Percentiles rank a stretch among this genome's conserved stretches.
phyloP scores from a whole-genome alignment of 345 rosid species.

The Clausena lansium region DNA sequence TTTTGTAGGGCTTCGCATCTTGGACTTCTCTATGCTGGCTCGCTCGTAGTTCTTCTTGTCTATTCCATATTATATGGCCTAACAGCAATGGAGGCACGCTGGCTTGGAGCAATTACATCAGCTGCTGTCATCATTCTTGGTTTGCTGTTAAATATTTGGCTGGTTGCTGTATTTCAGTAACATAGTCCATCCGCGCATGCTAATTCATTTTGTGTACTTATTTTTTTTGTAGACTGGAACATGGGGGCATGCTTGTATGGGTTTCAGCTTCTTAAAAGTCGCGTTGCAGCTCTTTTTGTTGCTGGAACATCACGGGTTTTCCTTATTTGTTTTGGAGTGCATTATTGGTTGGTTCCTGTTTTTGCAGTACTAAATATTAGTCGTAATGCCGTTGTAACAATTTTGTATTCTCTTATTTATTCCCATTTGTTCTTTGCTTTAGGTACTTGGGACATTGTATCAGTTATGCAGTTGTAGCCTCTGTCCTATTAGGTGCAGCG shows the following conservation, averaged over 20 bases:
- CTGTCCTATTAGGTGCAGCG: conserved; percentile 92
- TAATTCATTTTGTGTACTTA: conserved; percentile 17
- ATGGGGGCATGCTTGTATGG: conserved; percentile 99
- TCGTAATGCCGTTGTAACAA: conserved; percentile 10
- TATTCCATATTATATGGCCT: conserved; percentile 91
- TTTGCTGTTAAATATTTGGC: conserved; percentile 28
- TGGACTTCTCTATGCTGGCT: conserved; percentile 83
- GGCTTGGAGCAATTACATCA: conserved; percentile 98
- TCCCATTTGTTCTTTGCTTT: conserved; percentile 22
- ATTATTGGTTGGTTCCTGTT: conserved; percentile 81
- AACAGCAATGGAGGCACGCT: conserved; percentile 86
- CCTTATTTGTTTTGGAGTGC: conserved; percentile 98
- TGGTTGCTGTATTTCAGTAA: conserved; percentile 6
- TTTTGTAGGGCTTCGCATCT: conserved; percentile 90
- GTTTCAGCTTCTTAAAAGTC: conserved; percentile 85
- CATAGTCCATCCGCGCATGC: neutral
- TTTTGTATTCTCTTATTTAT: conserved; percentile 14
- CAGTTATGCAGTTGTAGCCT: conserved; percentile 94
- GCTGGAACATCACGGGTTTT: conserved; percentile 90
- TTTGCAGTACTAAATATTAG: conserved; percentile 4
- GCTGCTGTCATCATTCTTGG: conserved; percentile 95
- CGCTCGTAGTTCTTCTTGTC: conserved; percentile 82
- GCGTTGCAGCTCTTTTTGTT: conserved; percentile 84
- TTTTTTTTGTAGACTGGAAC: conserved; percentile 80
- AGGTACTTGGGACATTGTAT: conserved; percentile 99